Percentiles rank a stretch among this genome's conserved stretches.
phyloP scores from a whole-genome alignment of 495 filamentous ascomycete genomes.

The Neurospora sp. region DNA sequence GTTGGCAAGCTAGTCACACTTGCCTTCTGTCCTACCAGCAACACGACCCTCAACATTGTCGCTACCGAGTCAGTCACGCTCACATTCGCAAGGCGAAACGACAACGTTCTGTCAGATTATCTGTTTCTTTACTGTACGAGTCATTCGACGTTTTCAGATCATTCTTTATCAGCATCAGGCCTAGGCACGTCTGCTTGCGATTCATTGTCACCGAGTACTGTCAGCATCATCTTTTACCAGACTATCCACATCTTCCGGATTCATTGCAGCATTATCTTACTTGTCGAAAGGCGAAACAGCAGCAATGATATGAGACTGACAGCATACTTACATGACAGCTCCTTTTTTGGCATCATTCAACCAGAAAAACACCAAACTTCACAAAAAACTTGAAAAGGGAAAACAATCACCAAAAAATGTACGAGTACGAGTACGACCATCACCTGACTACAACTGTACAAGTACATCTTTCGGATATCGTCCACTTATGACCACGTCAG shows the following conservation, averaged over 20 bases:
- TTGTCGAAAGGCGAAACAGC: not conserved
- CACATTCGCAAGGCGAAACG: not conserved
- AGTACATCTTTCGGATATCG: not conserved
- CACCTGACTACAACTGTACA: not conserved
- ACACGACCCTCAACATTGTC: not conserved
- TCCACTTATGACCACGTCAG: not conserved
- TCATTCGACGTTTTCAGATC: not conserved
- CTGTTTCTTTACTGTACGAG: not conserved
- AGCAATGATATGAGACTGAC: not conserved
- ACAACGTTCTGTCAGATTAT: not conserved
- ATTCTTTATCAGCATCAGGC: not conserved
- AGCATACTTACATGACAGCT: not conserved
- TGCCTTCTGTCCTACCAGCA: not conserved
- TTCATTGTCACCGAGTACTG: not conserved
- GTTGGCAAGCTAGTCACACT: not conserved
- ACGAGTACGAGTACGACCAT: not conserved
- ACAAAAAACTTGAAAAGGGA: not conserved
- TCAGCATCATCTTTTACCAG: not conserved
- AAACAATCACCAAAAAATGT: not conserved
- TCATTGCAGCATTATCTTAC: not conserved
- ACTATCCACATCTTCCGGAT: not conserved
- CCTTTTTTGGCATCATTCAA: not conserved
- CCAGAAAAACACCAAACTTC: not conserved
- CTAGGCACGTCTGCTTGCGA: not conserved
- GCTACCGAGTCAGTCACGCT: not conserved